Base-by-base conservation (phyloP, 2,329 filamentous ascomycete species). In the Xenoacremonium recifei region DNA sequence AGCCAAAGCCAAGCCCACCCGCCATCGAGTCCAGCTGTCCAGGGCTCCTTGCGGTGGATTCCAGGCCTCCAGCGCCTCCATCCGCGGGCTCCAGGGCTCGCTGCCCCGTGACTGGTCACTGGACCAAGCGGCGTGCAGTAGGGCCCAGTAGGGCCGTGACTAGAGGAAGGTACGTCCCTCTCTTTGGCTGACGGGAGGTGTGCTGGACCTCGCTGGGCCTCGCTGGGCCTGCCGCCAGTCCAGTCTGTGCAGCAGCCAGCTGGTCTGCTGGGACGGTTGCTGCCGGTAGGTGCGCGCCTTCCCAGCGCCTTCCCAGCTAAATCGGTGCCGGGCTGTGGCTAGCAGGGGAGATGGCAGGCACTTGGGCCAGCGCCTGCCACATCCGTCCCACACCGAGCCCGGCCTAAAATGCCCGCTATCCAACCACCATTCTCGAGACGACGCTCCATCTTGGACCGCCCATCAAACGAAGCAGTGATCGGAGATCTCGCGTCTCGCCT, bases 321-420 rank as follows among this genome's bases (percentile, higher is more conserved):
- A 21, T 17, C 18, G 15, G 21, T n/a, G 29, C 29, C 29, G n/a
- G 7, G 17, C 29, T n/a, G 23, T 5, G 35, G 29, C 35, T 37
- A 46, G 35, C 44, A 40, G 39, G 40, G 44, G 18, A 35, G 17
- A 34, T 33, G 40, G 53, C 49, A 53, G 53, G 47, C 44, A 53
- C 47, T 49, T 49, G 47, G 49, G 42, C 36, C 52, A 37, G 21
- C 11, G 37, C 47, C 41, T 40, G 39, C 42, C 36, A 13, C 23
- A 31, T 31, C 29, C 17, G 29, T 15, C 7, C 7, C 7, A 15
- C 29, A 31, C n/a, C n/a, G n/a, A n/a, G n/a, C n/a, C n/a, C n/a
- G 25, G 36, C 37, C 23, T 31, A 16, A 29, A 21, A n/a, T n/a
- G n/a, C n/a, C n/a, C n/a, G n/a, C 35, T 30, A 42, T 25, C 33